phyloP scores from a whole-genome alignment of 345 rosid genomes.

The Camelina neglecta region DNA sequence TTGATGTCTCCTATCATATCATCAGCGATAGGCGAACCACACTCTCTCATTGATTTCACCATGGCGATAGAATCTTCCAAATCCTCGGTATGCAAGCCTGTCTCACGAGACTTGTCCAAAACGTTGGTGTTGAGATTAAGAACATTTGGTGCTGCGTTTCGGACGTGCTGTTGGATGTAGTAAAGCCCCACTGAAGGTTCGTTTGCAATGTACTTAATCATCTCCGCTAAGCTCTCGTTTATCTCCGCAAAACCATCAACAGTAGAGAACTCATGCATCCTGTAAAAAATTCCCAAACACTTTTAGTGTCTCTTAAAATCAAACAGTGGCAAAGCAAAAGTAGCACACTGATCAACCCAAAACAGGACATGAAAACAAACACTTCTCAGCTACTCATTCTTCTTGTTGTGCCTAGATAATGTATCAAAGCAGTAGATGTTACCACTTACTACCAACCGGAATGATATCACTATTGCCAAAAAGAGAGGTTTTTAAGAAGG shows the following conservation, averaged over 20 bases:
- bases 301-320: background rate
- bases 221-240: constrained; percentile 82
- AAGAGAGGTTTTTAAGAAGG: background rate
- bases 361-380: background rate
- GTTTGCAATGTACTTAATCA: constrained; percentile 89
- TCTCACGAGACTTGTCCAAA: constrained; percentile 59
- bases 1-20: constrained; percentile 87
- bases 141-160: constrained; percentile 75
- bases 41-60: constrained; percentile 83
- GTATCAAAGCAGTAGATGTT: background rate
- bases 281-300: constrained; percentile 35
- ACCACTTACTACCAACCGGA: background rate
- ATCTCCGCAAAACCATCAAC: constrained; percentile 93
- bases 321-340: background rate
- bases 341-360: background rate
- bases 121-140: constrained; percentile 60
- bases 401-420: background rate
- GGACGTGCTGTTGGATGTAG: constrained; percentile 85
- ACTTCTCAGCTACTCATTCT: background rate
- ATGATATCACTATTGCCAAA: background rate
- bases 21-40: constrained; percentile 70
- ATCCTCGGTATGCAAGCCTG: constrained; percentile 75
- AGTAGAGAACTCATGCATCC: constrained; percentile 93
- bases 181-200: constrained; percentile 94
- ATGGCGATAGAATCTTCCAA: constrained; percentile 74